Base-by-base conservation (phyloP, 257 asterid genomes). In the Salvia splendens region DNA sequence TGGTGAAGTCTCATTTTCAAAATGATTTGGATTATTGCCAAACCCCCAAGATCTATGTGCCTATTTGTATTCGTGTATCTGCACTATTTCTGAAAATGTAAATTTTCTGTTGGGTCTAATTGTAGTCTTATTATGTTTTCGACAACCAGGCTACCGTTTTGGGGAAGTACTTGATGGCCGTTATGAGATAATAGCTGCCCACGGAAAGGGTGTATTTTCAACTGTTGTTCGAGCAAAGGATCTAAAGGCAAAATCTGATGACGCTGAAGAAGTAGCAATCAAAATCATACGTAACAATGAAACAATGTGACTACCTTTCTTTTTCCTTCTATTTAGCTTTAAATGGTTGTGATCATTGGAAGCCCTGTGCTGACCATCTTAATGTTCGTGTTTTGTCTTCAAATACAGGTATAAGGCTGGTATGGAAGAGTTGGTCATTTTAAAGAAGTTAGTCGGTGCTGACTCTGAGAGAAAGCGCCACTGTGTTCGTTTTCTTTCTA, bases 191-290 rank as follows among this genome's bases (percentile, higher is more conserved):
- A 83, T 86, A 80, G 99, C 99, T 75, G 87, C 99, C 64, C 99
- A 94, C 77, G 99, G 99, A 35, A 91, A 86, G 84, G 99, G 99
- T 1, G 99, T 94, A 49, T 94, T 94, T 79, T 94, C 99, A 59
- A 87, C 88, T 28, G 98, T 91, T 55, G 97, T 94, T 67, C 98
- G 98, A 53, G 99, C 96, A 2, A 94, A 84, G 85, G 98, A 91
- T 81, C 96, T 94, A n/a, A 88, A 94, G 80, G 93, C 85, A 66
- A 86, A 74, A 65, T 64, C 76, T 73, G 83, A 82, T 53, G 96
- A 87, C 48, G 87, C 89, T 17, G 96, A 88, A 77, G 97, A 94
- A 82, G 96, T 91, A 33, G 99, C 99, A 41, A 85, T 94, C 68
- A 94, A 94, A 80, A 88, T 94, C 42, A 94, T 94, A 61, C 96